Percentiles rank a stretch among this genome's conserved stretches.
phyloP scores from a whole-genome alignment of 768 basidiomycete genomes.

The Dendrothele bispora region DNA sequence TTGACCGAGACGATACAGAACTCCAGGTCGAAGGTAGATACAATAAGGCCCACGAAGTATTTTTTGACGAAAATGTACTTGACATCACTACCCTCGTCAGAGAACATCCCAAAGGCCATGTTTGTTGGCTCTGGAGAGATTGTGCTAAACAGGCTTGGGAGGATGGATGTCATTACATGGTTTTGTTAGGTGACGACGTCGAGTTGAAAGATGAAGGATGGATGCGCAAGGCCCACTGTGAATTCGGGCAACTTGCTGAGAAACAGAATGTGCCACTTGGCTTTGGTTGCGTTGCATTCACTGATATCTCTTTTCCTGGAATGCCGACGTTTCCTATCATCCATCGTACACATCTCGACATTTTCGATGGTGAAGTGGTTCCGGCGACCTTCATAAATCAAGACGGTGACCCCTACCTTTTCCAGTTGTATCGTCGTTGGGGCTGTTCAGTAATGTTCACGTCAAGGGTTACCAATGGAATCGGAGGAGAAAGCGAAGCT shows the following conservation, averaged over 20 bases:
- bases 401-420: conserved; percentile 59
- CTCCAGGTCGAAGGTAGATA: conserved; percentile 23
- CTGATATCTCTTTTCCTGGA: conserved; percentile 52
- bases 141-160: conserved; percentile 48
- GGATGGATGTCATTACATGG: conserved; percentile 49
- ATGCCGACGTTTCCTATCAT: conserved; percentile 65
- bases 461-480: conserved; percentile 38
- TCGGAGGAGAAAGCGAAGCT: conserved; percentile 46
- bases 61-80: conserved; percentile 36
- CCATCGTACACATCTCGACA: conserved; percentile 54
- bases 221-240: conserved; percentile 41
- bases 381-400: conserved; percentile 57
- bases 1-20: conserved; percentile 49
- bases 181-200: conserved; percentile 58
- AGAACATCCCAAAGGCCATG: conserved; percentile 40
- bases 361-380: conserved; percentile 50
- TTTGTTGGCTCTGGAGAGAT: conserved; percentile 56
- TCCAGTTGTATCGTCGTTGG: conserved; percentile 61
- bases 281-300: conserved; percentile 60
- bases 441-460: conserved; percentile 46
- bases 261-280: conserved; percentile 36
- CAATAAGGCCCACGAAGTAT: conserved; percentile 35
- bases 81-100: conserved; percentile 37
- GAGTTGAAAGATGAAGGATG: conserved; percentile 50
- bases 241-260: conserved; percentile 36